Evolutionary conservation across 805 yeast species (phyloP).

Genomic region (Priceomyces haplophilus): DNA sequence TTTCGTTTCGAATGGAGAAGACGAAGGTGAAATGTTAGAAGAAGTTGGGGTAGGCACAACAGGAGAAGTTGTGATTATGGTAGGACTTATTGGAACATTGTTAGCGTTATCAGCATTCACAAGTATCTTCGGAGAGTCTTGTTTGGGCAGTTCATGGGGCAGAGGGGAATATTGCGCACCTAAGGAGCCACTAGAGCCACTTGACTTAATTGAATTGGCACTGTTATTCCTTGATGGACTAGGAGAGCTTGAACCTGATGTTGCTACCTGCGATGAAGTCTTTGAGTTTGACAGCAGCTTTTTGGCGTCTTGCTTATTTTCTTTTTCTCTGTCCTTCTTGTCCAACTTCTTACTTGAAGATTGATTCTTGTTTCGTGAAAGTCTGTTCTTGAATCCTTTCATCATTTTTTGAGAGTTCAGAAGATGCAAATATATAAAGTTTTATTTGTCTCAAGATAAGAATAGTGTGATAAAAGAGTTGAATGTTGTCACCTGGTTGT

Average conservation of each 20-base stretch:
- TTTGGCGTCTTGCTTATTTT: conserved; percentile 16
- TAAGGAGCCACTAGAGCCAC: conserved; percentile 5
- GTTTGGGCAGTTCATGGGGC: conserved; percentile 17
- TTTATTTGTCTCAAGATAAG: background rate
- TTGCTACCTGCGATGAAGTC: conserved; percentile 10
- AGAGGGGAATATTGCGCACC: conserved; percentile 8
- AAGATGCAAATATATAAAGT: conserved; percentile 2
- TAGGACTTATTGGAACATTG: conserved; percentile 8
- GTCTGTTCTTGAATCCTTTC: conserved; percentile 47
- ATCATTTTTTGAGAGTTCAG: conserved; percentile 28
- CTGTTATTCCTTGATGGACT: conserved; percentile 32
- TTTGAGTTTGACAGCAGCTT: conserved; percentile 13
- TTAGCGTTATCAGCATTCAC: conserved; percentile 14
- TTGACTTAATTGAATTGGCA: conserved; percentile 22
- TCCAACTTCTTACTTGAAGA: conserved; percentile 33
- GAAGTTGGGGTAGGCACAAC: conserved; percentile 13
- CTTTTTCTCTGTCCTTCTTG: conserved; percentile 35
- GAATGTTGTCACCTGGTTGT: background rate
- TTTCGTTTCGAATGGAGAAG: conserved; percentile 8
- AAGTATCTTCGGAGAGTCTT: conserved; percentile 21
- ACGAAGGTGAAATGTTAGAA: conserved; percentile 1
- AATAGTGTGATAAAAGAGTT: background rate
- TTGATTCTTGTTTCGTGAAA: conserved; percentile 39
- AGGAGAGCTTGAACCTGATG: conserved; percentile 29
- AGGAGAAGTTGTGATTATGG: conserved; percentile 18